Evolutionary conservation across 257 asterid genomes (phyloP), one percentile per base, ranked within the genome.

Genomic region (Nicotiana undulata): DNA sequence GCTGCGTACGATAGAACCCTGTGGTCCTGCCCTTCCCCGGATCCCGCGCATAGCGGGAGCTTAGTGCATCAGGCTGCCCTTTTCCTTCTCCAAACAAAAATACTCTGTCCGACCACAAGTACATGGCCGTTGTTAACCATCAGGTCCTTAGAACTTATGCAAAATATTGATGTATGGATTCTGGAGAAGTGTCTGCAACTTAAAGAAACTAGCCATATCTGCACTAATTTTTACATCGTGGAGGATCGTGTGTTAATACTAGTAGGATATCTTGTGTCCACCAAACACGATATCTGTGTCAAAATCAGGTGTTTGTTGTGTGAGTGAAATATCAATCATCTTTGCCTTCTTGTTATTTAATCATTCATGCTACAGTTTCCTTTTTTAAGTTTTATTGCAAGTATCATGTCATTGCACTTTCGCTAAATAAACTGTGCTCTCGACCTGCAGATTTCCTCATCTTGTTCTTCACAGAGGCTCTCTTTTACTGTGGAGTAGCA

Each of bases 391-490:
- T 32, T 17, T 17, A 9, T 3, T 51, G 3, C 17, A 34, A 17
- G 75, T 22, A 4, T 66, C 4, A 3, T 8, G n/a, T 66, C 29
- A n/a, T 66, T 34, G 53, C 52, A 9, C 28, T 66, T 18, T 66
- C 37, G 2, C 53, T 66, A 66, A 66, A 34, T 46, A 31, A 78
- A 44, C 63, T 51, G 40, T 16, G 12, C 64, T 84, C 63, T 81
- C 18, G 24, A 51, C 84, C 9, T 91, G 88, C 97, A 95, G 98
- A 93, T 79, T 95, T 95, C 86, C 96, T 95, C 65, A 95, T 95
- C 84, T 81, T 95, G 88, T 95, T 95, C 93, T 95, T 95, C 88
- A 95, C 98, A 58, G 99, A 95, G 90, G 98, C 96, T 81, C 87
- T 95, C 63, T 95, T 95, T 90, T 95, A 95, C 90, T 87, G 92